phyloP scores from a whole-genome alignment of 495 filamentous ascomycete species.

The Aspergillus sclerotioniger region DNA sequence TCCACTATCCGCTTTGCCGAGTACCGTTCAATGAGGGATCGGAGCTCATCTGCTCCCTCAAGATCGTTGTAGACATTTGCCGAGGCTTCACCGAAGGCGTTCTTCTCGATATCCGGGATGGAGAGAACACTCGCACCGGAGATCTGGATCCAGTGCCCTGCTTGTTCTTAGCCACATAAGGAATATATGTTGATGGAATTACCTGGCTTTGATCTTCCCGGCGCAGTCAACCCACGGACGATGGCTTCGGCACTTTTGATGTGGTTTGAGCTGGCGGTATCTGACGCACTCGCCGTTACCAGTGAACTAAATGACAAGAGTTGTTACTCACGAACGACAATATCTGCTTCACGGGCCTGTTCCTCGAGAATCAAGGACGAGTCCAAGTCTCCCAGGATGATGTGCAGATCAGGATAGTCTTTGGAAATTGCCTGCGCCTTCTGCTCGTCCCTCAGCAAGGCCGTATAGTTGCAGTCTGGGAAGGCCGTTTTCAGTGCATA shows the following conservation, averaged over 20 bases:
- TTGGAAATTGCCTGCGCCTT: constrained; percentile 57
- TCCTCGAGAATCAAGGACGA: constrained; percentile 33
- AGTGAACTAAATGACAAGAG: neutral
- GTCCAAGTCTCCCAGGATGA: constrained; percentile 50
- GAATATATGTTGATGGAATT: neutral
- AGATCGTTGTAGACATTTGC: constrained; percentile 29
- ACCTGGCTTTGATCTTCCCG: constrained; percentile 20
- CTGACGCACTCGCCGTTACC: constrained; percentile 12
- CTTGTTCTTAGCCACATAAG: neutral
- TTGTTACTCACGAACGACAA: constrained; percentile 46
- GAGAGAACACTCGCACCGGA: constrained; percentile 33
- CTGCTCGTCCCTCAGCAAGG: constrained; percentile 57
- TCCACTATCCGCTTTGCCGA: constrained; percentile 51
- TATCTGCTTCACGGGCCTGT: constrained; percentile 43
- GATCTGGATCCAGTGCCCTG: constrained; percentile 33
- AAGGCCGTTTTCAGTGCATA: constrained; percentile 52
- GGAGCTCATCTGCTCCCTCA: constrained; percentile 24
- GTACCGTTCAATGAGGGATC: constrained; percentile 42
- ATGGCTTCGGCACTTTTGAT: constrained; percentile 40
- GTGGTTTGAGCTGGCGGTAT: constrained; percentile 42
- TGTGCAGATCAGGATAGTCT: constrained; percentile 41
- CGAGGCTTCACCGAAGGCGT: constrained; percentile 20
- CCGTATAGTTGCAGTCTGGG: constrained; percentile 58
- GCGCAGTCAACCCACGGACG: constrained; percentile 31
- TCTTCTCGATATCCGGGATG: constrained; percentile 27